Evolutionary conservation across 371 early-diverging fungal genomes (phyloP).

Genomic region (Mucor irregularis): DNA sequence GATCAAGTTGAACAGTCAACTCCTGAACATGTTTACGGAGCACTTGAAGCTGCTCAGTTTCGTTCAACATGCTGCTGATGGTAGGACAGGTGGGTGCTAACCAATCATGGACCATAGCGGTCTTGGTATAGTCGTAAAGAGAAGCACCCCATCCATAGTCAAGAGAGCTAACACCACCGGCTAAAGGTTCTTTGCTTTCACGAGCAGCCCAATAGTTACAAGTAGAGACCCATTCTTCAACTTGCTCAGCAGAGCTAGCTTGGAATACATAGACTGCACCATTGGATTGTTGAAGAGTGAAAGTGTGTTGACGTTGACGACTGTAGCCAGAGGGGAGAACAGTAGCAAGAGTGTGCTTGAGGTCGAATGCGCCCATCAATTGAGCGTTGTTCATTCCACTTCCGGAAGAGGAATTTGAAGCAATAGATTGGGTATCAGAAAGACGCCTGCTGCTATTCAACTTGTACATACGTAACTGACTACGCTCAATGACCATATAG

Average conservation of each 20-base stretch:
- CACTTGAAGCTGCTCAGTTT: constrained; percentile 34
- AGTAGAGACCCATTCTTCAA: constrained; percentile 80
- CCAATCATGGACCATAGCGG: constrained; percentile 32
- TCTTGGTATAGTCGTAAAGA: neutral
- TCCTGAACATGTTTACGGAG: constrained; percentile 33
- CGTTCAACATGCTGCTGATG: constrained; percentile 31
- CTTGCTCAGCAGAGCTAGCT: constrained; percentile 62
- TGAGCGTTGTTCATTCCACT: constrained; percentile 19
- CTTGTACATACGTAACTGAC: constrained; percentile 77
- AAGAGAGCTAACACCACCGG: constrained; percentile 82
- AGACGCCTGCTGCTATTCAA: constrained; percentile 45
- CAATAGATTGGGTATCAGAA: constrained; percentile 16
- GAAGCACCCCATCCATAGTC: constrained; percentile 90
- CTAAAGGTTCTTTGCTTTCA: constrained; percentile 82
- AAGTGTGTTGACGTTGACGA: constrained; percentile 73
- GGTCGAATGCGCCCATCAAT: constrained; percentile 57
- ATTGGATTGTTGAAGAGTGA: constrained; percentile 79
- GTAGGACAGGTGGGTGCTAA: constrained; percentile 39
- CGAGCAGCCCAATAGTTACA: constrained; percentile 95
- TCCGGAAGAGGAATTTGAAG: constrained; percentile 41
- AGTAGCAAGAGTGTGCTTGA: constrained; percentile 81
- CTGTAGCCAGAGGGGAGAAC: constrained; percentile 85
- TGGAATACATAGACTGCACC: constrained; percentile 88
- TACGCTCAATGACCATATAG: constrained; percentile 70
- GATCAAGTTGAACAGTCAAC: constrained; percentile 36